phyloP scores from a whole-genome alignment of 2,329 filamentous ascomycete genomes.

The Westerdykella ornata region DNA sequence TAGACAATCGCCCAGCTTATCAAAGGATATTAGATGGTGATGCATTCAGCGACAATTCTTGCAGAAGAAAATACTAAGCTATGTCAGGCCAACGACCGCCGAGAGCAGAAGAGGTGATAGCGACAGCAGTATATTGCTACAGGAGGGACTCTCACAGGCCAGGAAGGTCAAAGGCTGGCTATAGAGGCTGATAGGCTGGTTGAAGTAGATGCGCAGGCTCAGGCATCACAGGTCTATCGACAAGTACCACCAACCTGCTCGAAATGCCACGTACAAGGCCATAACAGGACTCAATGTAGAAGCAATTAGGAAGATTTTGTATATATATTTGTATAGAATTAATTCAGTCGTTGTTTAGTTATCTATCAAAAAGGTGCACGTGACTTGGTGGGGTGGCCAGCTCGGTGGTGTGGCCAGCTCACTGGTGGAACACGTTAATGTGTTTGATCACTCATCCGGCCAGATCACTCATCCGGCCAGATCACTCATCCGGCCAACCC shows the following conservation, averaged over 20 bases:
- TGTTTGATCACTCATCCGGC: too few species aligned
- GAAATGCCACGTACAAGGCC: slow-evolving; percentile 6
- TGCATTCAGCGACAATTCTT: slow-evolving; percentile 4
- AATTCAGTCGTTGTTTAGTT: slow-evolving; percentile 2
- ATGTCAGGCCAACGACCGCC: slow-evolving; percentile 1
- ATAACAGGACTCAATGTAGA: slow-evolving; percentile 5
- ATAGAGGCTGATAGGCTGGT: slow-evolving; percentile 2
- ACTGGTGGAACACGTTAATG: too few species aligned
- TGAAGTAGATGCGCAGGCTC: neutral
- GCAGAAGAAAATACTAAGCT: slow-evolving; percentile 4
- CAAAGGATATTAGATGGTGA: slow-evolving; percentile 10
- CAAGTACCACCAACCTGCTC: slow-evolving; percentile 8
- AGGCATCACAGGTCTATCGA: neutral
- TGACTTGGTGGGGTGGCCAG: too few species aligned
- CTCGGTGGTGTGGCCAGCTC: too few species aligned
- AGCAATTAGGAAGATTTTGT: slow-evolving; percentile 2
- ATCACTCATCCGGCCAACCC: too few species aligned
- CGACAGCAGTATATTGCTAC: slow-evolving; percentile 6
- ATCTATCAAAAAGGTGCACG: slow-evolving; percentile 1
- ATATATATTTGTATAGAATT: neutral
- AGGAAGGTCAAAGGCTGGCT: slow-evolving; percentile 3
- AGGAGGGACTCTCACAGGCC: slow-evolving; percentile 4
- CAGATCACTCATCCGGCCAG: too few species aligned
- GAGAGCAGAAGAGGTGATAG: slow-evolving; percentile 1
- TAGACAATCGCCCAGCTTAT: slow-evolving; percentile 12